phyloP scores from a whole-genome alignment of 2,329 filamentous ascomycete species.

The Colletotrichum sp. region DNA sequence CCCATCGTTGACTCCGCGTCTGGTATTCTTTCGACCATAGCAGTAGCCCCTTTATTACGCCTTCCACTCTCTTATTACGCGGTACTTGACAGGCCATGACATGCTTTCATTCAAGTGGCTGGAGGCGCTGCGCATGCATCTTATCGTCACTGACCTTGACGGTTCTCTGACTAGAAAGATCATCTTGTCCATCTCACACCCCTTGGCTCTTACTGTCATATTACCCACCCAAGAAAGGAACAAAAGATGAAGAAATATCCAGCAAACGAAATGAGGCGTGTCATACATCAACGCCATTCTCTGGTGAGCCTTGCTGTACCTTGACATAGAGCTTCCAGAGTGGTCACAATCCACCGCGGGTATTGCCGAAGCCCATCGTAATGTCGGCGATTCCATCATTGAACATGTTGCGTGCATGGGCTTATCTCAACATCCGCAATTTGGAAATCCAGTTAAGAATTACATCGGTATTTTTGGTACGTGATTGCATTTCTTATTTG shows the following conservation, averaged over 20 bases:
- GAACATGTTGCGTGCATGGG: background rate
- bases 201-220: background rate
- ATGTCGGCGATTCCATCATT: background rate
- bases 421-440: background rate
- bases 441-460: background rate
- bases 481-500: background rate
- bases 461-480: background rate
- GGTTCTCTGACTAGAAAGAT: background rate
- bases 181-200: background rate
- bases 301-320: background rate
- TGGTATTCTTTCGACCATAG: background rate
- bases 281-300: background rate
- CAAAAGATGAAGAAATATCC: background rate
- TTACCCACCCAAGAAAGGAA: background rate
- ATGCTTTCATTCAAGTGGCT: background rate
- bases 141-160: background rate
- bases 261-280: background rate
- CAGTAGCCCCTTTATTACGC: background rate
- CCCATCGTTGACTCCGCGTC: background rate
- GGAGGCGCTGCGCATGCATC: background rate
- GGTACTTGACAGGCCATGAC: background rate
- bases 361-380: background rate
- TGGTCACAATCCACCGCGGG: background rate
- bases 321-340: background rate
- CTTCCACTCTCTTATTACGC: background rate